phyloP scores from a whole-genome alignment of 2,329 filamentous ascomycete genomes.

The Fusarium anguioides region DNA sequence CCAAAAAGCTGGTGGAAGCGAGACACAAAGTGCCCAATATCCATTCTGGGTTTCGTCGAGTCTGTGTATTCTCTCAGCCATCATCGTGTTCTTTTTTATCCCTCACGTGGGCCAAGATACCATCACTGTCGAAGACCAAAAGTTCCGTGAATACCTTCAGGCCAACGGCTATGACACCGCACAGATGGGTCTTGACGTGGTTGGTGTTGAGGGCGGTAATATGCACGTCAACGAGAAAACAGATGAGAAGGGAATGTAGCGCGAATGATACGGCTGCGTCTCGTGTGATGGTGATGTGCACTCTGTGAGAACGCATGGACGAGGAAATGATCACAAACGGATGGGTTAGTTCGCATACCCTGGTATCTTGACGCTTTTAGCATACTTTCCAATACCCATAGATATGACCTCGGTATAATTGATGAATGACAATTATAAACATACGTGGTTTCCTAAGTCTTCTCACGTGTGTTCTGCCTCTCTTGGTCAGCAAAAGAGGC shows the following conservation, averaged over 20 bases:
- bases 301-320: not conserved
- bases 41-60: slow-evolving; percentile 88
- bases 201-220: slow-evolving; percentile 30
- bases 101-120: slow-evolving; percentile 88
- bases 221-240: slow-evolving; percentile 11
- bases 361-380: too few relatives aligned
- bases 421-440: too few relatives aligned
- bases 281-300: not conserved
- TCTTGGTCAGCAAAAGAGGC: too few relatives aligned
- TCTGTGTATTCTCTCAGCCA: slow-evolving; percentile 80
- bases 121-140: slow-evolving; percentile 79
- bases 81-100: slow-evolving; percentile 68
- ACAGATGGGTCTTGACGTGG: slow-evolving; percentile 59
- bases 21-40: slow-evolving; percentile 75
- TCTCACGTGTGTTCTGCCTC: too few relatives aligned
- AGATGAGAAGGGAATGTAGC: slow-evolving; percentile 15
- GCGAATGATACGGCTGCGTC: not conserved
- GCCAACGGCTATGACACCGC: slow-evolving; percentile 79
- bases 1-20: slow-evolving; percentile 66
- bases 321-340: too few relatives aligned
- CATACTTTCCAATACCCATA: too few relatives aligned
- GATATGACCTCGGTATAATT: too few relatives aligned
- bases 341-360: too few relatives aligned
- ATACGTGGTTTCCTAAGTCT: too few relatives aligned
- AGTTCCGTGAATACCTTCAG: slow-evolving; percentile 79